Conservation (phyloP, 495 filamentous ascomycete species). For the Chlorociboria aeruginascens region DNA sequence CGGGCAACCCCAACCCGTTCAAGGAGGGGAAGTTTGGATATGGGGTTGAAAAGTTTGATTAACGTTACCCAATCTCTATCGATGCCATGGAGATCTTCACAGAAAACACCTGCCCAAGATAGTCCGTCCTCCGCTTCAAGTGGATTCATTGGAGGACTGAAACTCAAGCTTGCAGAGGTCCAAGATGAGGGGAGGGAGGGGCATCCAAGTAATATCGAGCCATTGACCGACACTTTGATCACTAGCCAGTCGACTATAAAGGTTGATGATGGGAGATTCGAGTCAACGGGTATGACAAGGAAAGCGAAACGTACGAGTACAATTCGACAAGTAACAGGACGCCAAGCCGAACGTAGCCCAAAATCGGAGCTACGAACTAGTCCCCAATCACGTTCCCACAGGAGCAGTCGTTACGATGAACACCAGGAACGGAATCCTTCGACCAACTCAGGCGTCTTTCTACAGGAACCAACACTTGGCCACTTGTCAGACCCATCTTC, state of each 20-base stretch:
- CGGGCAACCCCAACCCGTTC: not conserved
- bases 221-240: too few species aligned
- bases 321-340: not conserved
- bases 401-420: too few species aligned
- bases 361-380: not conserved
- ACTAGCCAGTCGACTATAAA: not conserved
- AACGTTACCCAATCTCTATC: slow-evolving; percentile 1
- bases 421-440: too few species aligned
- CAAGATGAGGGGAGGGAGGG: slow-evolving; percentile 6
- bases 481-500: too few species aligned
- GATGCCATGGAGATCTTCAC: slow-evolving; percentile 6
- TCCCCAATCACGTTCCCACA: too few species aligned
- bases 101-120: not conserved
- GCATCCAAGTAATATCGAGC: not conserved
- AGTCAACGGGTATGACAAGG: too few species aligned
- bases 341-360: not conserved
- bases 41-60: slow-evolving; percentile 7
- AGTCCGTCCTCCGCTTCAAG: not conserved
- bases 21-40: slow-evolving; percentile 8
- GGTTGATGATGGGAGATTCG: not conserved
- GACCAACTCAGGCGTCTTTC: too few species aligned
- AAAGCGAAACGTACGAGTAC: not conserved
- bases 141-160: slow-evolving; percentile 21
- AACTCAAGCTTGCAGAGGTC: slow-evolving; percentile 17
- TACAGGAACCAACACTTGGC: too few species aligned